Evolutionary conservation across 164 flowering plant species (phyloP).

Genomic region (Warburgia ugandensis): DNA sequence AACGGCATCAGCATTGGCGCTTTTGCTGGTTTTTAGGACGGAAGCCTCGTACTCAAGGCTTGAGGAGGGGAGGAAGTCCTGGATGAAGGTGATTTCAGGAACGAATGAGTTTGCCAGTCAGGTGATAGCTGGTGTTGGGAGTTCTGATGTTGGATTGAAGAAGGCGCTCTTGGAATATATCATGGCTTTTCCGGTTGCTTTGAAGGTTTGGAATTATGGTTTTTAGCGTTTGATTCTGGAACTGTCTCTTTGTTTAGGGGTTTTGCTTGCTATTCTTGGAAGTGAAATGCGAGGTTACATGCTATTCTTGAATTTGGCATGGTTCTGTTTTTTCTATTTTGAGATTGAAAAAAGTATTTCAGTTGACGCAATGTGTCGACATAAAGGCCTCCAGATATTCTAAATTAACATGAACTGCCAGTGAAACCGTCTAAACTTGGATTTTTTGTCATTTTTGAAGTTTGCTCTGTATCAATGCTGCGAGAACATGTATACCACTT

Average conservation of each 20-base stretch:
- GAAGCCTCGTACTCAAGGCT: slow-evolving; percentile 91
- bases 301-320: too few species aligned
- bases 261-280: too few species aligned
- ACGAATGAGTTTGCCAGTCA: slow-evolving; percentile 67
- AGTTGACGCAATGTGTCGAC: background rate
- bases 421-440: too few species aligned
- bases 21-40: slow-evolving; percentile 77
- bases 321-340: too few species aligned
- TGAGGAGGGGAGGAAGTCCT: slow-evolving; percentile 84
- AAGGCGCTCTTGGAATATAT: slow-evolving; percentile 61
- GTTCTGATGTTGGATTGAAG: slow-evolving; percentile 29
- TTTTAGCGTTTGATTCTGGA: too few species aligned
- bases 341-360: background rate
- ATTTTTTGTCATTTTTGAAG: background rate
- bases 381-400: too few species aligned
- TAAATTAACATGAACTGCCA: background rate
- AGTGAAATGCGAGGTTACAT: too few species aligned
- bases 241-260: too few species aligned
- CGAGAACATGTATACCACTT: background rate
- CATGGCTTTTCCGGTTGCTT: slow-evolving; percentile 82
- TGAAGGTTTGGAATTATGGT: slow-evolving; percentile 38
- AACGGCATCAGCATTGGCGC: slow-evolving; percentile 91
- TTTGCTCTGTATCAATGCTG: background rate
- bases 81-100: slow-evolving; percentile 68
- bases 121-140: slow-evolving; percentile 46